phyloP scores from a whole-genome alignment of 345 rosid genomes.

The Dimocarpus longan region DNA sequence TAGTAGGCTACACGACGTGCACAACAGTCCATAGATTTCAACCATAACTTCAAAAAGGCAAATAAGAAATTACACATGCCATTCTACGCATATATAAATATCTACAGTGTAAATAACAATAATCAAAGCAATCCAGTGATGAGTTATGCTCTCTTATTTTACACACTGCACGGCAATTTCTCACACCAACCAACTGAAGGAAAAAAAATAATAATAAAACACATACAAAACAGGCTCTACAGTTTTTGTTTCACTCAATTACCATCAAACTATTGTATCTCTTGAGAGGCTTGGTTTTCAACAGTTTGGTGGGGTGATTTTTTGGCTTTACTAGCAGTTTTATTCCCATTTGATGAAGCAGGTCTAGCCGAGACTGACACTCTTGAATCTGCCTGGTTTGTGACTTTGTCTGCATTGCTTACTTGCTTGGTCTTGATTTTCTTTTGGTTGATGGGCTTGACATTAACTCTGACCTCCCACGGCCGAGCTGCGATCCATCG shows the following conservation, averaged over 20 bases:
- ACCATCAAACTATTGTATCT: not conserved
- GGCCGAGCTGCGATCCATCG: slow-evolving; percentile 85
- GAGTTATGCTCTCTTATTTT: slow-evolving; percentile 5
- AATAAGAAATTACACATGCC: slow-evolving; percentile 8
- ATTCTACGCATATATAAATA: not conserved
- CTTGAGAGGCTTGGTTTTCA: slow-evolving; percentile 17
- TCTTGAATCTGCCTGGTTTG: slow-evolving; percentile 27
- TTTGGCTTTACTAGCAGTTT: slow-evolving; percentile 31
- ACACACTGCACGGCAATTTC: slow-evolving; percentile 10
- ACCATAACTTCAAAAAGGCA: not conserved
- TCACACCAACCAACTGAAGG: slow-evolving; percentile 20
- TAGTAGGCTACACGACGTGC: slow-evolving; percentile 14
- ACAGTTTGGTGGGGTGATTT: slow-evolving; percentile 9
- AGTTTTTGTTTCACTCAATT: slow-evolving; percentile 7
- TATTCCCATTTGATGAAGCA: slow-evolving; percentile 34
- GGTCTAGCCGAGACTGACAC: slow-evolving; percentile 27
- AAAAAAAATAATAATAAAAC: slow-evolving; percentile 7
- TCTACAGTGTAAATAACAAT: not conserved
- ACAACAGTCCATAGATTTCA: slow-evolving; percentile 4
- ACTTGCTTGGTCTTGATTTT: slow-evolving; percentile 33
- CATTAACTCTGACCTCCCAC: slow-evolving; percentile 69
- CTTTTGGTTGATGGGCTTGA: slow-evolving; percentile 33
- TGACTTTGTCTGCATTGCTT: slow-evolving; percentile 38
- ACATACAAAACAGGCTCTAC: not conserved
- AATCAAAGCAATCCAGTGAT: not conserved